A percentile compares a stretch with the other conserved stretches of the same genome.
These are phyloP conservation scores for Phytophthora melonis DNA, from an alignment of 352 stramenopile genomes.

Conservation along the genomic window DNA sequence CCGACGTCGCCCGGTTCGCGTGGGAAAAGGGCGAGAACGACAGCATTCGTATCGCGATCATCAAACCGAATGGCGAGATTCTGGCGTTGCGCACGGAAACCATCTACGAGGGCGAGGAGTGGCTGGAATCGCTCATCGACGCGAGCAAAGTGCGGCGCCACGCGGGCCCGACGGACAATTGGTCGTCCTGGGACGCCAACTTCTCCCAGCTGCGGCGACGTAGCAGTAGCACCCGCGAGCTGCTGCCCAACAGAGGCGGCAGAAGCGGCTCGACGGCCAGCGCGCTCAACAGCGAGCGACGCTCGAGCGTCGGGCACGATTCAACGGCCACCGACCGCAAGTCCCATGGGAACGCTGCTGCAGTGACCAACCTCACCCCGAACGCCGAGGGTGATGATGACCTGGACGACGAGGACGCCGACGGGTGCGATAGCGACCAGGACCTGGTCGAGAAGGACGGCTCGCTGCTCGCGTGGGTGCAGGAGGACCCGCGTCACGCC, in stretches of 20 bases:
- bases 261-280: constrained; percentile 30
- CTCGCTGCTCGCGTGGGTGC: constrained; percentile 74
- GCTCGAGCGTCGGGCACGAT: constrained; percentile 26
- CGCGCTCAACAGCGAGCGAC: constrained; percentile 30
- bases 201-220: constrained; percentile 47
- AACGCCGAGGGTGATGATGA: constrained; percentile 27
- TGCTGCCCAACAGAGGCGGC: constrained; percentile 22
- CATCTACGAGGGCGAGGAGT: constrained; percentile 86
- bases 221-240: constrained; percentile 41
- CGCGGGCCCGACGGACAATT: constrained; percentile 21
- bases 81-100: constrained; percentile 77
- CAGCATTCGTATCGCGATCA: constrained; percentile 80
- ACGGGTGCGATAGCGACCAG: constrained; percentile 33
- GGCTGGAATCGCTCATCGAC: constrained; percentile 80
- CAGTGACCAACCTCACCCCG: neutral
- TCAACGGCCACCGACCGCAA: constrained; percentile 10
- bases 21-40: constrained; percentile 54
- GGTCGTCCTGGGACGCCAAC: constrained; percentile 48
- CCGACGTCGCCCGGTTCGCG: constrained; percentile 65
- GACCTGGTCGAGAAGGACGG: constrained; percentile 62
- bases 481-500: constrained; percentile 73
- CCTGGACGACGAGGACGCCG: constrained; percentile 31
- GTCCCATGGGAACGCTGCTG: neutral
- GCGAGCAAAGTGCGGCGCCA: constrained; percentile 63
- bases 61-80: constrained; percentile 73